These are phyloP conservation scores for Lumnitzera racemosa DNA, from an alignment of 345 rosid species.

Conservation along the genomic window DNA sequence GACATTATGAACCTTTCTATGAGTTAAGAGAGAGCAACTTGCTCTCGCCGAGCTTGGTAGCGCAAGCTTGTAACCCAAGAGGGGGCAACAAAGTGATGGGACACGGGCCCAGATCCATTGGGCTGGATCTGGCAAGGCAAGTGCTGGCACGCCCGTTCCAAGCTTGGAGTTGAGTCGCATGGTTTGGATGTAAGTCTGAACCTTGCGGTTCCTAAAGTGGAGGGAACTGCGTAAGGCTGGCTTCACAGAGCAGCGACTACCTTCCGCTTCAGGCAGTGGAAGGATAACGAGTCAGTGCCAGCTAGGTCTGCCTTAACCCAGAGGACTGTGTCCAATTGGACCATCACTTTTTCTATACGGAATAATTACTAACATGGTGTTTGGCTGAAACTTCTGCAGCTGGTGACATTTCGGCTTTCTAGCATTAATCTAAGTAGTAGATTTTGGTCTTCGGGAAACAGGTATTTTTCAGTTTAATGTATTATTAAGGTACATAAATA, in stretches of 20 bases:
- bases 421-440: too few relatives aligned
- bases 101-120: not conserved
- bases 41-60: conserved; percentile 7
- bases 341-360: not conserved
- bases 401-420: too few relatives aligned
- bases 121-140: not conserved
- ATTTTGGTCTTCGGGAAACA: too few relatives aligned
- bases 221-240: conserved; percentile 40
- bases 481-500: too few relatives aligned
- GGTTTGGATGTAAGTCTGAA: conserved; percentile 9
- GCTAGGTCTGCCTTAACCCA: not conserved
- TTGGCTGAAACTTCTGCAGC: too few relatives aligned
- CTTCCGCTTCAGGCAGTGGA: conserved; percentile 29
- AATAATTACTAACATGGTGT: too few relatives aligned
- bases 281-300: conserved; percentile 19
- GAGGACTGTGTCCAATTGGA: not conserved
- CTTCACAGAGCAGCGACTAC: conserved; percentile 34
- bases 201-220: not conserved
- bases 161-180: conserved; percentile 13
- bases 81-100: conserved; percentile 11
- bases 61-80: conserved; percentile 17
- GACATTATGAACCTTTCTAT: too few relatives aligned
- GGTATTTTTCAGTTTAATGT: too few relatives aligned
- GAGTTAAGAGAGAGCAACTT: too few relatives aligned
- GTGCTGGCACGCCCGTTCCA: conserved; percentile 21